Evolutionary conservation across 2,329 filamentous ascomycete species (phyloP), one percentile per base, ranked within the genome.

Genomic region (Pseudocercospora fijiensis): DNA sequence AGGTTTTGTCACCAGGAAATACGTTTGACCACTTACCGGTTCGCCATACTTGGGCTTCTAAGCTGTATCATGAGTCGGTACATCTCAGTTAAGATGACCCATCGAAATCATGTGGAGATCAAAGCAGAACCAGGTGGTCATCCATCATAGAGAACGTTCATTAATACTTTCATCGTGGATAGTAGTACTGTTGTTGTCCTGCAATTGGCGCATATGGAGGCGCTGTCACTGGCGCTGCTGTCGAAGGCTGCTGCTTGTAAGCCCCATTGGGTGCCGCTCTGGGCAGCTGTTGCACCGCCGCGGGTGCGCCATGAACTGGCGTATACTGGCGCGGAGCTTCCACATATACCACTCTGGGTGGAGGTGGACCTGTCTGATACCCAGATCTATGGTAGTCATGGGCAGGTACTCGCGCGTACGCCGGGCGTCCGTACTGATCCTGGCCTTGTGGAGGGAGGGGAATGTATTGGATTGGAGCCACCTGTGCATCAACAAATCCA

Each of bases 241-340:
- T 24, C 27, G 41, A 20, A 18, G 20, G 56, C 28, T 26, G 58
- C 10, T 57, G n/a, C 27, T 56, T 56, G 30, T 41, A 56, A 37
- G 28, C n/a, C 30, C 53, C 53, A 24, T 41, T 56, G 4, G 52
- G 28, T 57, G 60, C 49, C 28, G 37, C 41, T 57, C 62, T 58
- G 2, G 66, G 69, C n/a, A 71, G 65, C 45, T 72, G 72, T 63
- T 76, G 74, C 4, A 76, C 69, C 24, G 70, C 68, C 9, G 74
- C 74, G n/a, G 73, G 74, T 22, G 74, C 74, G 30, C 74, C 74
- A 61, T 76, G 74, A 1, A 75, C 67, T 20, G 72, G 72, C 9
- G 61, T 61, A 24, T 65, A 61, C 24, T 57, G 52, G 3, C 59
- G 66, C 10, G 63, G 56, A 24, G 53, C 33, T 11, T 65, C 28